Evolutionary conservation across 768 basidiomycete genomes (phyloP), one percentile per base, ranked within the genome.

Genomic region (Naematelia encephala): DNA sequence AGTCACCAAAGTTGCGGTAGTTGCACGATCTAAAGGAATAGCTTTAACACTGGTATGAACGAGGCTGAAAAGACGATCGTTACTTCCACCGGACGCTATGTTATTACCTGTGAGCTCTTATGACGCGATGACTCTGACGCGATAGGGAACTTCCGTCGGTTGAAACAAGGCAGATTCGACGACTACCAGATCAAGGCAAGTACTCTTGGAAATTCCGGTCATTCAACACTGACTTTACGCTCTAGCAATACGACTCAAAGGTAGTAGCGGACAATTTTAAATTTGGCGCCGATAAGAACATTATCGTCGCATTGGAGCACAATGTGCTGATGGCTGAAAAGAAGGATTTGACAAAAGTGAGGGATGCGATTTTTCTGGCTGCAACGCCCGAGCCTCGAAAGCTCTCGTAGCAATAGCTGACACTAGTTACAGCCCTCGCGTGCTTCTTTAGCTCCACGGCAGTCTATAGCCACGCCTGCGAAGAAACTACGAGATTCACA

Each of bases 251-350:
- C 74, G 88, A 91, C 69, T 91, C 94, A 68, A 82, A 84, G 47
- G 92, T 98, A 58, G 92, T 98, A 0, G 93, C 96, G 64, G 96
- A 99, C 77, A 90, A 88, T 79, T 99, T 99, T 85, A 90, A 87
- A 79, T 98, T 93, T 72, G 94, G 92, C 13, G 90, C 94, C 69
- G 93, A 98, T 78, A 89, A 91, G 72, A 87, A 97, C 74, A 97
- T 99, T 73, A 91, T 99, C 69, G 94, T 98, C 56, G 94, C 96
- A 4, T 79, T 98, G 61, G 86, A 90, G 75, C 90, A 97, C 78
- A 87, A 99, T 69, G 92, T 99, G 28, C 80, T 97, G 57, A 87
- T 89, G 60, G 82, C 94, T 62, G 91, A 94, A 81, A 97, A 96
- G 89, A 91, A 88, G 80, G 85, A 86, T 60, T 81, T 99, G 60